Evolutionary conservation across 73 alveolate genomes (phyloP).

Genomic region (Uronychia binucleata): DNA sequence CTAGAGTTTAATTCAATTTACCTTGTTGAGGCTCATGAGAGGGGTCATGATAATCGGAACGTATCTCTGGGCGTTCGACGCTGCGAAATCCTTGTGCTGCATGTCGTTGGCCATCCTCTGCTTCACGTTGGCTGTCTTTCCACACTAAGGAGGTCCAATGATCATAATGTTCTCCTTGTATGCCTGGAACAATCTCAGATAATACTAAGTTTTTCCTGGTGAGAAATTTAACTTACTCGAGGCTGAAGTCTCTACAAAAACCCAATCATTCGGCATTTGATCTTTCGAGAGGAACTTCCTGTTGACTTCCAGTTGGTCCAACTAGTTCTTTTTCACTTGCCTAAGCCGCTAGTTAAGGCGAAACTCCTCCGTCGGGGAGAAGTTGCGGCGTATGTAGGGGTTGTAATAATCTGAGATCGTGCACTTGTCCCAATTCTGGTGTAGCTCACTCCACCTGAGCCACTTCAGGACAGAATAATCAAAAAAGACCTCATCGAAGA

Average conservation of each 20-base stretch:
- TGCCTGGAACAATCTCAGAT: conserved; percentile 28
- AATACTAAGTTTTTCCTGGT: conserved; percentile 14
- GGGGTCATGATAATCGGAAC: conserved; percentile 26
- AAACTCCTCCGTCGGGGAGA: conserved; percentile 30
- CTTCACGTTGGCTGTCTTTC: conserved; percentile 10
- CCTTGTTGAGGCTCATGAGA: conserved; percentile 1
- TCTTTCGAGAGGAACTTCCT: conserved; percentile 11
- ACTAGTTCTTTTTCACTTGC: not conserved
- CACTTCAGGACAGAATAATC: conserved; percentile 14
- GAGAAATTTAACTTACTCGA: too few species aligned
- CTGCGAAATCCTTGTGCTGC: conserved; percentile 18
- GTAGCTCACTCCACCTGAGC: not conserved
- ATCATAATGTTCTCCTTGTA: conserved; percentile 9
- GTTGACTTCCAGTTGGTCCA: conserved; percentile 6
- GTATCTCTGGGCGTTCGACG: conserved; percentile 14
- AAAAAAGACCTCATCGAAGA: conserved; percentile 1
- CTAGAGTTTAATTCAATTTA: not conserved
- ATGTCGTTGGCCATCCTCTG: conserved; percentile 9
- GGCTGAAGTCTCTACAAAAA: too few species aligned
- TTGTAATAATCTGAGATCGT: conserved; percentile 15
- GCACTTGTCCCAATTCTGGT: conserved; percentile 12
- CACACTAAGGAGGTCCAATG: conserved; percentile 30
- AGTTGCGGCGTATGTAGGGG: not conserved
- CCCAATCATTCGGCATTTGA: too few species aligned
- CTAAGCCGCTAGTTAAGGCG: conserved; percentile 8